Conservation (phyloP, 2,329 filamentous ascomycete genomes). For the Arthroderma sp. region DNA sequence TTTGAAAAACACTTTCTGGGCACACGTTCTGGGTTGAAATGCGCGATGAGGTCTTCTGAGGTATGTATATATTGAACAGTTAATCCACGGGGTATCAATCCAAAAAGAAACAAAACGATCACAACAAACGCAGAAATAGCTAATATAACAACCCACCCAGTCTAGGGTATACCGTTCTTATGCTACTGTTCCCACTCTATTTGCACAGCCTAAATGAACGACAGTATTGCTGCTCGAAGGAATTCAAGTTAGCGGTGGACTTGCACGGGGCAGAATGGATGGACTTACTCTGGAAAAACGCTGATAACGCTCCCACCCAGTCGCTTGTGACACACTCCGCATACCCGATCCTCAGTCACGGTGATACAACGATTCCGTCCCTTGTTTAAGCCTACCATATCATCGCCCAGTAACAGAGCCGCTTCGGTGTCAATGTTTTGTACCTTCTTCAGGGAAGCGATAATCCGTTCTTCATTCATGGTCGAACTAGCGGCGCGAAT, state of each 20-base stretch:
- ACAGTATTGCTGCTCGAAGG: slow-evolving; percentile 37
- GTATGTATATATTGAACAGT: too few relatives aligned
- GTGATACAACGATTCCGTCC: slow-evolving; percentile 57
- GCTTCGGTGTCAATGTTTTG: slow-evolving; percentile 67
- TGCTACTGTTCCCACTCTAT: slow-evolving; percentile 21
- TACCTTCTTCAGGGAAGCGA: slow-evolving; percentile 62
- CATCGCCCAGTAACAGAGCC: slow-evolving; percentile 60
- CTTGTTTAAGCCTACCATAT: slow-evolving; percentile 37
- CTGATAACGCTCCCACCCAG: slow-evolving; percentile 83
- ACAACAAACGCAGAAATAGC: slow-evolving; percentile 11
- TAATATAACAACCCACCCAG: slow-evolving; percentile 4
- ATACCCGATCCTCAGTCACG: slow-evolving; percentile 77
- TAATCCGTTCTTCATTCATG: slow-evolving; percentile 66
- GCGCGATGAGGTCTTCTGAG: too few relatives aligned
- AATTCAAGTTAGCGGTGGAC: slow-evolving; percentile 3
- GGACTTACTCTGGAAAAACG: slow-evolving; percentile 65
- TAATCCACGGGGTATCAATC: slow-evolving; percentile 22
- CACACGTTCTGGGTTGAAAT: too few relatives aligned
- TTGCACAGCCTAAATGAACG: slow-evolving; percentile 69
- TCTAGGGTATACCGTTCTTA: slow-evolving; percentile 4
- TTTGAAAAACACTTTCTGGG: not conserved
- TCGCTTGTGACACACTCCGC: slow-evolving; percentile 83
- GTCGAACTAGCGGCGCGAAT: slow-evolving; percentile 76
- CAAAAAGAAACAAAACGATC: slow-evolving; percentile 8
- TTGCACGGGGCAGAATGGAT: not conserved